Percentiles rank a stretch among this genome's conserved stretches.
These are phyloP conservation scores for Colletotrichum sp. DNA, from an alignment of 2,329 filamentous ascomycete genomes.

Conservation along the genomic window DNA sequence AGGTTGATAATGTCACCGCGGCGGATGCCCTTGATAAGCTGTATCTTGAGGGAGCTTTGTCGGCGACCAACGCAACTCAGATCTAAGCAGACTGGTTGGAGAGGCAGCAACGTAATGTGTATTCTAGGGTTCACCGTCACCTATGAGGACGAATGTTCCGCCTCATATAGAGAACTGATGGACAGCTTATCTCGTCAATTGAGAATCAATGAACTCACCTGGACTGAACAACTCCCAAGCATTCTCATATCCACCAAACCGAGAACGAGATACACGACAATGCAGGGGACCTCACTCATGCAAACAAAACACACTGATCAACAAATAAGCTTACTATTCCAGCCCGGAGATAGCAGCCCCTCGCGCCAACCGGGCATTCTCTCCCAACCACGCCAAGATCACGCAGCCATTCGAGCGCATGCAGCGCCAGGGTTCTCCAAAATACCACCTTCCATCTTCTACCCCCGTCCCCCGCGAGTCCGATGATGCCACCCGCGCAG, in stretches of 20 bases:
- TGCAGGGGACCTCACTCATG: not conserved
- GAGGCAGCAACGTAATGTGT: not conserved
- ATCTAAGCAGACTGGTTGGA: not conserved
- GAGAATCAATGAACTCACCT: not conserved
- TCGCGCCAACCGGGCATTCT: not conserved
- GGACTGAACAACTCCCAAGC: not conserved
- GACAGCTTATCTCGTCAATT: not conserved
- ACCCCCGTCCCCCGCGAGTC: not conserved
- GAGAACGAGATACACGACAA: not conserved
- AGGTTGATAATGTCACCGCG: conserved; percentile 31
- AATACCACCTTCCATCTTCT: conserved; percentile 18
- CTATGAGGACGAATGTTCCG: not conserved
- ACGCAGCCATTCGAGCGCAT: not conserved
- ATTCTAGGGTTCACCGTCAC: not conserved
- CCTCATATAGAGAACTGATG: not conserved
- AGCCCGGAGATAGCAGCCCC: not conserved
- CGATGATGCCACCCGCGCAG: not conserved
- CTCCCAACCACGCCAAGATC: not conserved
- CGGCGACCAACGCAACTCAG: not conserved
- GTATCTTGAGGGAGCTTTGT: conserved; percentile 29
- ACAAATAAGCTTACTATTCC: not conserved
- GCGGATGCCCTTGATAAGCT: conserved; percentile 32
- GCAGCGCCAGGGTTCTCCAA: not conserved
- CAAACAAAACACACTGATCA: not conserved
- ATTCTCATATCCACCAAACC: not conserved